Conservation (phyloP, 2,329 filamentous ascomycete species). For the Macrophomina pseudophaseolina region DNA sequence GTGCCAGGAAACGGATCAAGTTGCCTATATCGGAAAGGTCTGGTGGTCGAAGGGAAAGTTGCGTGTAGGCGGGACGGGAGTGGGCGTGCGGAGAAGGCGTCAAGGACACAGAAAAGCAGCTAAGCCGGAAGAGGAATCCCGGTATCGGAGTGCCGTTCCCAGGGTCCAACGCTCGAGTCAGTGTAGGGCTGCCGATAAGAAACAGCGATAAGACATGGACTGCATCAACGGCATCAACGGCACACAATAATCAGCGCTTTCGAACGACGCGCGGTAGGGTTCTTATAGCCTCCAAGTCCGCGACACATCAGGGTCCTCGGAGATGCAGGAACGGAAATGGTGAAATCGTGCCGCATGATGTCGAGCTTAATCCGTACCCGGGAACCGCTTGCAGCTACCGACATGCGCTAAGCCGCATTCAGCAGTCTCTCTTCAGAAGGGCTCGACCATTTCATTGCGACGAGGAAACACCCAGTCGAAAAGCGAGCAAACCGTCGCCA, state of each 20-base stretch:
- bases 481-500: not conserved
- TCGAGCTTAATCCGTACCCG: not conserved
- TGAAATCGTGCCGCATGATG: not conserved
- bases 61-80: not conserved
- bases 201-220: not conserved
- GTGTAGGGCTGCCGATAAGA: not conserved
- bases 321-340: not conserved
- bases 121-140: not conserved
- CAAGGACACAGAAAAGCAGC: not conserved
- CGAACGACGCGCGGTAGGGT: too few relatives aligned
- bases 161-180: conserved; percentile 13
- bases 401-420: not conserved
- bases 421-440: not conserved
- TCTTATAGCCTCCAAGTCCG: too few relatives aligned
- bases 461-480: not conserved
- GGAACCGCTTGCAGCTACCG: not conserved
- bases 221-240: not conserved
- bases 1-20: not conserved
- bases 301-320: not conserved
- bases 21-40: not conserved
- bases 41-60: not conserved
- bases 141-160: conserved; percentile 2
- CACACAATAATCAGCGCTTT: not conserved
- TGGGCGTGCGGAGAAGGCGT: conserved; percentile 1
- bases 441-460: not conserved